These are phyloP conservation scores for Populus tomentosa DNA, from an alignment of 441 rosid species.

Conservation along the genomic window DNA sequence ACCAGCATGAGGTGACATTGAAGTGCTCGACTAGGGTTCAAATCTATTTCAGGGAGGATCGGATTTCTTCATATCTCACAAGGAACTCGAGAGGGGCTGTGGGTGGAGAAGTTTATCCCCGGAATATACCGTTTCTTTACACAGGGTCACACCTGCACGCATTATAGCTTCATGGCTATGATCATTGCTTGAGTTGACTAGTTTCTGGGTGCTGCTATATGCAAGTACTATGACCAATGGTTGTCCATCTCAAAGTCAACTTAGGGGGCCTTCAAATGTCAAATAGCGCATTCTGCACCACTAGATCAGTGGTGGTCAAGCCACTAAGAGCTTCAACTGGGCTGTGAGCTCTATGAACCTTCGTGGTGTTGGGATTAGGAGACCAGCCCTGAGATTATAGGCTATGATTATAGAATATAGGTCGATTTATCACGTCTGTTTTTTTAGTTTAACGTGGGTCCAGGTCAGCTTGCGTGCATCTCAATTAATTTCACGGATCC, in stretches of 20 bases:
- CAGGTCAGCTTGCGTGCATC: too few species aligned
- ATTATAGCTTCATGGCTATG: not conserved
- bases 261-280: not conserved
- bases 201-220: not conserved
- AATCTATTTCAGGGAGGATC: not conserved
- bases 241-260: constrained; percentile 18
- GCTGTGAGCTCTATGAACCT: not conserved
- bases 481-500: too few species aligned
- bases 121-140: constrained; percentile 21
- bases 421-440: not conserved
- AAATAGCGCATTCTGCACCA: too few species aligned
- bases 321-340: not conserved
- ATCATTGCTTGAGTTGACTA: constrained; percentile 11
- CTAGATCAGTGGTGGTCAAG: constrained; percentile 2
- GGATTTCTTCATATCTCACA: not conserved
- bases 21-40: not conserved
- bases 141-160: not conserved
- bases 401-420: not conserved
- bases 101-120: constrained; percentile 31
- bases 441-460: too few species aligned
- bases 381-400: not conserved
- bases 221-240: not conserved
- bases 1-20: not conserved
- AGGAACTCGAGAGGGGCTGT: not conserved
- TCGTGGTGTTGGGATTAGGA: not conserved